Conservation (phyloP, 1,284 basidiomycete genomes). For the Rhizoctonia solani region DNA sequence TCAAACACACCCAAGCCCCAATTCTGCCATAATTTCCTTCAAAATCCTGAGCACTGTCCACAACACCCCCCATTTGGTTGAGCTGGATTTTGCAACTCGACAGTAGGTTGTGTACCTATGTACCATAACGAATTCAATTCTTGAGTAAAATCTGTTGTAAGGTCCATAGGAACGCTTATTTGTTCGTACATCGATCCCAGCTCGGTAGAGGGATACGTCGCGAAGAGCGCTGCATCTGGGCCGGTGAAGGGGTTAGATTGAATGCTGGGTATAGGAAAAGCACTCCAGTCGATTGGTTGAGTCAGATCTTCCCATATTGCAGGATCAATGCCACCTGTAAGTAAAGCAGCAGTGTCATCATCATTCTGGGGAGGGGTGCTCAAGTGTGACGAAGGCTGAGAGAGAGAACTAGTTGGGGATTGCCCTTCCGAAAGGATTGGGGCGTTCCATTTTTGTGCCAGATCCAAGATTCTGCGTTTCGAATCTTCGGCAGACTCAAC, state of each 20-base stretch:
- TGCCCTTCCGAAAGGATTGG: neutral
- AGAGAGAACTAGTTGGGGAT: too few relatives aligned
- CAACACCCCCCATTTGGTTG: neutral
- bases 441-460: constrained; percentile 25
- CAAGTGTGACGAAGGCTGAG: neutral
- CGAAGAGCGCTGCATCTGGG: constrained; percentile 12
- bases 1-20: neutral
- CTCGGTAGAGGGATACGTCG: neutral
- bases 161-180: neutral
- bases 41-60: too few relatives aligned
- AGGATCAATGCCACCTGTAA: too few relatives aligned
- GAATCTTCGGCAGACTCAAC: constrained; percentile 10
- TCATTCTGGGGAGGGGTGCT: neutral
- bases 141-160: neutral
- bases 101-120: neutral
- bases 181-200: neutral
- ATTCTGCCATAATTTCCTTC: neutral
- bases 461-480: constrained; percentile 2
- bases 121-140: constrained; percentile 10
- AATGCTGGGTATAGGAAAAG: neutral
- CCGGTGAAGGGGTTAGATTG: neutral
- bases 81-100: neutral
- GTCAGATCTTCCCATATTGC: neutral
- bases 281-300: neutral
- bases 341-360: neutral